phyloP scores from a whole-genome alignment of 2,329 filamentous ascomycete species.

The Pseudogymnoascus sp. region DNA sequence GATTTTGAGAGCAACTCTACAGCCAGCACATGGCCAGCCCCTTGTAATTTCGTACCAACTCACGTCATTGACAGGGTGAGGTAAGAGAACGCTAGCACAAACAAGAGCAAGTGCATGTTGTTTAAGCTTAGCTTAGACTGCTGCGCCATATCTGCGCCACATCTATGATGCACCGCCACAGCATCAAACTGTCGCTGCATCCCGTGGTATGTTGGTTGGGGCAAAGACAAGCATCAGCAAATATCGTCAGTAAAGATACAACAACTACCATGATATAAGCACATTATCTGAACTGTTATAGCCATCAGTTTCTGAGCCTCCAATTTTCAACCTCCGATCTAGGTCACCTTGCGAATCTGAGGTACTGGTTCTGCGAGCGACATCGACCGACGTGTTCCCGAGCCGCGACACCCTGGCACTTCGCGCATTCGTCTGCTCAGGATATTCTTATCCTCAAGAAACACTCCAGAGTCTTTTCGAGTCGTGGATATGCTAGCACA shows the following conservation, averaged over 20 bases:
- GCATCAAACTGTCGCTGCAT: not conserved
- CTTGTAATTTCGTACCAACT: not conserved
- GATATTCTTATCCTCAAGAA: conserved; percentile 4
- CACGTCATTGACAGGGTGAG: not conserved
- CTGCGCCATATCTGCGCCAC: not conserved
- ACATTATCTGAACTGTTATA: not conserved
- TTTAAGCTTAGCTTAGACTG: not conserved
- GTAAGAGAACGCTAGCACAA: not conserved
- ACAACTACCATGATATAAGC: conserved; percentile 3
- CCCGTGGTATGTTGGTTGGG: conserved; percentile 1
- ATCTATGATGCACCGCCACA: conserved; percentile 1
- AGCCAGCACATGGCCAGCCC: conserved; percentile 2
- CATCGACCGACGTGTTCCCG: not conserved
- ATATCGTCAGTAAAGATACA: conserved; percentile 2
- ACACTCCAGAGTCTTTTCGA: conserved; percentile 11
- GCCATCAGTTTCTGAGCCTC: not conserved
- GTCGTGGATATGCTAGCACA: conserved; percentile 51
- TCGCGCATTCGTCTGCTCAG: not conserved
- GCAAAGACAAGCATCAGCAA: not conserved
- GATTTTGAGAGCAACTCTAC: not conserved
- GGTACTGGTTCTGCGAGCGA: not conserved
- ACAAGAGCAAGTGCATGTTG: not conserved
- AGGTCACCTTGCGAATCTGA: not conserved
- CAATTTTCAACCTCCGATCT: not conserved
- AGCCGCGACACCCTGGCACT: conserved; percentile 3